Conservation (phyloP, 495 filamentous ascomycete genomes). For the Xylaria palmicola region DNA sequence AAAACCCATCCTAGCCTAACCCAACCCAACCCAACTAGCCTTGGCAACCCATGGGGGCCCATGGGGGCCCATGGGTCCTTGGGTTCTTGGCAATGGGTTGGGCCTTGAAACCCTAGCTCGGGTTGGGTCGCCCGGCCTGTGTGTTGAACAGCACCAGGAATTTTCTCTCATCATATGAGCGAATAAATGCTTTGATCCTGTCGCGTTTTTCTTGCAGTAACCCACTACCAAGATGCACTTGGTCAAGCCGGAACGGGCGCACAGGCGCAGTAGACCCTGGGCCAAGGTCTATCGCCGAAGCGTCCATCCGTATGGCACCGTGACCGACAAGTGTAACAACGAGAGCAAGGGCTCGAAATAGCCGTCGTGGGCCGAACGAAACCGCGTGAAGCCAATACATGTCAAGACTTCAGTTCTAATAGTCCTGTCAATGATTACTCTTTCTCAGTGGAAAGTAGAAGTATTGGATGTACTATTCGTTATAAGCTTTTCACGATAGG, state of each 20-base stretch:
- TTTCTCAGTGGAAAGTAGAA: neutral
- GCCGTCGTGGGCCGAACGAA: conserved; percentile 5
- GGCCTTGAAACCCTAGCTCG: too few relatives aligned
- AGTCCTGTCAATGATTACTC: neutral
- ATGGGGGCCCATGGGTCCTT: too few relatives aligned
- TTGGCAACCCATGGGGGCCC: too few relatives aligned
- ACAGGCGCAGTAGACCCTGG: conserved; percentile 23
- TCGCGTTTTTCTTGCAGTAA: conserved; percentile 26
- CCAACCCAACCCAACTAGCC: too few relatives aligned
- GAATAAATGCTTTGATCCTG: conserved; percentile 22
- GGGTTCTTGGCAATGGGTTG: too few relatives aligned
- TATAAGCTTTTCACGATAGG: neutral
- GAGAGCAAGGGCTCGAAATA: conserved; percentile 5
- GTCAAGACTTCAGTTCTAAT: neutral
- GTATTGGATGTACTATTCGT: neutral
- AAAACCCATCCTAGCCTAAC: too few relatives aligned
- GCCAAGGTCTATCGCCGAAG: conserved; percentile 13
- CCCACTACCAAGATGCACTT: conserved; percentile 20
- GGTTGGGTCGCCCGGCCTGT: conserved; percentile 23
- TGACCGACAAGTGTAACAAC: conserved; percentile 7
- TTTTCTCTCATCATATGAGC: conserved; percentile 17
- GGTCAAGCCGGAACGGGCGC: conserved; percentile 23
- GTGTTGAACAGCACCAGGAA: conserved; percentile 26
- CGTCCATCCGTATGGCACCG: conserved; percentile 9
- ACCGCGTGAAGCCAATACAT: conserved; percentile 13